Conservation (phyloP, 1,139 yeast species). For the Kodamaea suecica region DNA sequence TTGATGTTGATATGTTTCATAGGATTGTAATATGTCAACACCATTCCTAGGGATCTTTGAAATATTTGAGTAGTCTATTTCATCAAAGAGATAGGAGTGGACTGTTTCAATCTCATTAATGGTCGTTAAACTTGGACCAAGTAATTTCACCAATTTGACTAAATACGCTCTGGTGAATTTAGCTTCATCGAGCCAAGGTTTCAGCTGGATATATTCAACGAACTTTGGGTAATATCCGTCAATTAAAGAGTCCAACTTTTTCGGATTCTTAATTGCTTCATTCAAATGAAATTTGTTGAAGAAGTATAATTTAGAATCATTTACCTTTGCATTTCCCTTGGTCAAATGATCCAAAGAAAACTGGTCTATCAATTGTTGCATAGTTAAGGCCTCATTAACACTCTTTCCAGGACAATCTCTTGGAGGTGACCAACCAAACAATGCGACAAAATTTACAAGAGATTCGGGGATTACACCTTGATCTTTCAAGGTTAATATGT, state of each 20-base stretch:
- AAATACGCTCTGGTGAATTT: conserved; percentile 21
- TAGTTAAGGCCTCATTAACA: conserved; percentile 56
- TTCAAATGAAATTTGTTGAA: conserved; percentile 71
- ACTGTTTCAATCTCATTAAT: conserved; percentile 45
- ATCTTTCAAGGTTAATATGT: conserved; percentile 55
- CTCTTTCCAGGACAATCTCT: conserved; percentile 50
- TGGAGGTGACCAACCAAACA: conserved; percentile 93
- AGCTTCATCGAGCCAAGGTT: conserved; percentile 6
- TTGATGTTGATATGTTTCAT: no score
- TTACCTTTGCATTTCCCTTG: conserved; percentile 91
- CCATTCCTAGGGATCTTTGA: conserved; percentile 12
- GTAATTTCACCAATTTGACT: conserved; percentile 22
- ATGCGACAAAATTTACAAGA: conserved; percentile 76
- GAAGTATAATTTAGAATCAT: conserved; percentile 64
- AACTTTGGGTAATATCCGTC: conserved; percentile 24
- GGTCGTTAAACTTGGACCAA: conserved; percentile 43
- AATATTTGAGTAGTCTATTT: conserved; percentile 29
- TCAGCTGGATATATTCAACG: conserved; percentile 9
- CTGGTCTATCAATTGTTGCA: conserved; percentile 49
- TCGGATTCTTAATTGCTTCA: conserved; percentile 32
- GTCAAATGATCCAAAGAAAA: conserved; percentile 70
- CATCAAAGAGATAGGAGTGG: conserved; percentile 50
- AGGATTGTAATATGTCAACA: conserved; percentile 11
- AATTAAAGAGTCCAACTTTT: conserved; percentile 30
- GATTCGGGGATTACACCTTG: conserved; percentile 84